Conservation (phyloP, 2,329 filamentous ascomycete genomes). For the Diaporthe velutina region DNA sequence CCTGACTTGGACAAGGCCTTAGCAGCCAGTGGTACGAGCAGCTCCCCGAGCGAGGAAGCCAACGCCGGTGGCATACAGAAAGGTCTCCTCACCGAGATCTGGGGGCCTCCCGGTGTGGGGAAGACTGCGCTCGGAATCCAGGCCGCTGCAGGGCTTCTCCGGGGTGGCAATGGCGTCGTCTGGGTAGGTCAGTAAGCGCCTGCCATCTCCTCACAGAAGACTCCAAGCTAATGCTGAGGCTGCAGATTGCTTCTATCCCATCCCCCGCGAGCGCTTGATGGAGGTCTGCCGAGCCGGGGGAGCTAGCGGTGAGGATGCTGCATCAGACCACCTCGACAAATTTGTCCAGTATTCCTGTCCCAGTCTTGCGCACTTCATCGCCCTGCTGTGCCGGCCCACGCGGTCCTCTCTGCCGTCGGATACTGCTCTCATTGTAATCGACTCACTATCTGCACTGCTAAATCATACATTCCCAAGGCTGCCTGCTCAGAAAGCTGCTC, state of each 20-base stretch:
- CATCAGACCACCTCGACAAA: slow-evolving; percentile 46
- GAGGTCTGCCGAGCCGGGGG: slow-evolving; percentile 43
- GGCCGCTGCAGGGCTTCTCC: slow-evolving; percentile 73
- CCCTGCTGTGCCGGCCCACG: slow-evolving; percentile 78
- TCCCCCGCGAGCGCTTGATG: slow-evolving; percentile 54
- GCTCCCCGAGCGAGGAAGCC: slow-evolving; percentile 34
- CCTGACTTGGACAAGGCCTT: slow-evolving; percentile 64
- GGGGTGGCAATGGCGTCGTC: slow-evolving; percentile 72
- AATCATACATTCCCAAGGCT: slow-evolving; percentile 81
- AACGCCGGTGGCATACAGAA: slow-evolving; percentile 72
- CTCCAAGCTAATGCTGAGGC: slow-evolving; percentile 30
- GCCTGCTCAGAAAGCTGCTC: slow-evolving; percentile 52
- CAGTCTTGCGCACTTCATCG: slow-evolving; percentile 79
- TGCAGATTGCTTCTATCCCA: slow-evolving; percentile 63
- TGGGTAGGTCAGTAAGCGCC: slow-evolving; percentile 81
- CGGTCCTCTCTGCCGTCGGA: slow-evolving; percentile 70
- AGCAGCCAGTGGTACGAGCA: slow-evolving; percentile 45
- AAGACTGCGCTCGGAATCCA: slow-evolving; percentile 87
- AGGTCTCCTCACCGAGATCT: slow-evolving; percentile 87
- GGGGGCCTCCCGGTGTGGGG: slow-evolving; percentile 87
- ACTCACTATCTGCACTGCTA: slow-evolving; percentile 82
- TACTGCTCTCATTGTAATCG: slow-evolving; percentile 80
- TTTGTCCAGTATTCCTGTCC: slow-evolving; percentile 66
- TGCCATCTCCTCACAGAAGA: slow-evolving; percentile 20
- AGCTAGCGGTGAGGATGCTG: slow-evolving; percentile 25